Evolutionary conservation across 768 basidiomycete species (phyloP).

Genomic region (Pulveroboletus sp.): DNA sequence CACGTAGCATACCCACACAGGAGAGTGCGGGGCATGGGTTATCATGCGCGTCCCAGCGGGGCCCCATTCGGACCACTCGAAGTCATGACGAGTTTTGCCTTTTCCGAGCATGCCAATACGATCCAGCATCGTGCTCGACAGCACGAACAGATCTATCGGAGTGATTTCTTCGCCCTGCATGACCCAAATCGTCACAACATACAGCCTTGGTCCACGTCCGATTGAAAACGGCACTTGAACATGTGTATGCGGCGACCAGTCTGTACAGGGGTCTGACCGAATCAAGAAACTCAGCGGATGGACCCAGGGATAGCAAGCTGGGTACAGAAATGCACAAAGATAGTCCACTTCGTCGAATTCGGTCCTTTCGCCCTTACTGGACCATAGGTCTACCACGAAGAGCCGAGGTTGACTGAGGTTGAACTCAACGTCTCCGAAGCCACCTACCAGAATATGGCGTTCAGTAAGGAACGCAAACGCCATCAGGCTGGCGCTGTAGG

Average conservation of each 20-base stretch:
- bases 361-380: slow-evolving; percentile 27
- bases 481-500: slow-evolving; percentile 32
- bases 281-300: slow-evolving; percentile 36
- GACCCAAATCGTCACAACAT: slow-evolving; percentile 44
- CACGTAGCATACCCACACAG: slow-evolving; percentile 57
- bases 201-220: slow-evolving; percentile 39
- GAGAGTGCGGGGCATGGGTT: slow-evolving; percentile 31
- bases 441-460: slow-evolving; percentile 35
- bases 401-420: slow-evolving; percentile 26
- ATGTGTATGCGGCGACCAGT: slow-evolving; percentile 35
- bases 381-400: slow-evolving; percentile 39
- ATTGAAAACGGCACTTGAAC: slow-evolving; percentile 44
- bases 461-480: slow-evolving; percentile 43
- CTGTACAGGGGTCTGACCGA: slow-evolving; percentile 51
- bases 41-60: slow-evolving; percentile 43
- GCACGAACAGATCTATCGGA: slow-evolving; percentile 40
- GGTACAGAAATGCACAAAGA: slow-evolving; percentile 40
- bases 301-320: slow-evolving; percentile 29
- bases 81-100: slow-evolving; percentile 14
- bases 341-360: slow-evolving; percentile 30
- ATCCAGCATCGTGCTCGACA: slow-evolving; percentile 34
- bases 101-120: slow-evolving; percentile 18
- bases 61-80: slow-evolving; percentile 52
- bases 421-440: slow-evolving; percentile 19
- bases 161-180: slow-evolving; percentile 23